Base-by-base conservation (phyloP, 129 eudicot species). In the Pseudognaphalium luteoalbum region DNA sequence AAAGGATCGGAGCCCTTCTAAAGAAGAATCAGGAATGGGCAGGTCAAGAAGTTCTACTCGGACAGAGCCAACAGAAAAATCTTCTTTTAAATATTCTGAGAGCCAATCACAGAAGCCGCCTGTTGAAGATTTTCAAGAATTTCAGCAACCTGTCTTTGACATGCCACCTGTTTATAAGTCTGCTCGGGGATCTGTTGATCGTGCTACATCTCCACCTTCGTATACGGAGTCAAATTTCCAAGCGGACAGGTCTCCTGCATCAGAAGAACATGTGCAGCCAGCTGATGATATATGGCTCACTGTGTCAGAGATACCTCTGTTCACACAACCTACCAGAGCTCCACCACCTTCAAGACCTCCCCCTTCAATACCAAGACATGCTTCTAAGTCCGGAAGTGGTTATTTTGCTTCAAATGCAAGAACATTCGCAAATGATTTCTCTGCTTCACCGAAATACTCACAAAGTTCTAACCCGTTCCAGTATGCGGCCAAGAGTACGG, bases 321-420 rank as follows among this genome's bases (percentile, higher is more conserved):
- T 85, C 67, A 94, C 99, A 70, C 96, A 87, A 74, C 96, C 92
- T 21, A 91, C 99, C 21, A 81, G 83, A 68, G 97, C 99, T 64
- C 97, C 96, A 68, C 96, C 99, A 34, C 99, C 99, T 74, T 91
- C 99, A 83, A 87, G 97, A 77, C 97, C 96, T 50, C 99, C 99
- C 41, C 98, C 98, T 73, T 88, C 96, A 5, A 83, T 86, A 59
- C 97, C 96, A 67, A 87, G 90, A 25, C 91, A 74, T 75, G 39
- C 80, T 81, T 84, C 86, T 47, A 89, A 74, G 81, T 79, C 90
- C 57, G 96, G 83, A 83, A 72, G 86, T 65, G 87, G 84, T 47
- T 76, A 74, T 52, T 82, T 73, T 78, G 77, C 84, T 80, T 78
- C 93, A 65, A 80, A 76, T 77, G 76, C 86, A 30, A 76, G 87